A percentile compares a stretch with the other conserved stretches of the same genome.
These are phyloP conservation scores for Zarea fungicola DNA, from an alignment of 2,329 filamentous ascomycete species.

Conservation along the genomic window DNA sequence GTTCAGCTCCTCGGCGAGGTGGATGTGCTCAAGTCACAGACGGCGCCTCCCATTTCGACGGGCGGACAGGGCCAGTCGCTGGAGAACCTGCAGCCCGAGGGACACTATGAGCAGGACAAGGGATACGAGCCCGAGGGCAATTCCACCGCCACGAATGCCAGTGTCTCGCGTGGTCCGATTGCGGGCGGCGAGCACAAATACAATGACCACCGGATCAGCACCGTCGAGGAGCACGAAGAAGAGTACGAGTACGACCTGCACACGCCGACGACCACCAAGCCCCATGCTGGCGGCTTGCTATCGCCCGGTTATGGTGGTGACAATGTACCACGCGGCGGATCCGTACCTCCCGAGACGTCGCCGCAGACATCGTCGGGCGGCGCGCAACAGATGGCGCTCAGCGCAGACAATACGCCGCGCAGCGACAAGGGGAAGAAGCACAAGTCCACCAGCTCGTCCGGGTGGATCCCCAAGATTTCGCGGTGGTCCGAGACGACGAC, in stretches of 20 bases:
- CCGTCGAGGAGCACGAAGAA: slow-evolving; percentile 78
- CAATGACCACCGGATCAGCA: slow-evolving; percentile 81
- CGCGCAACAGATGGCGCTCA: slow-evolving; percentile 41
- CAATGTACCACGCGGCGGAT: slow-evolving; percentile 40
- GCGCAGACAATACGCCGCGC: slow-evolving; percentile 72
- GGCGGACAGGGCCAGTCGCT: slow-evolving; percentile 58
- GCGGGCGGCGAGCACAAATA: slow-evolving; percentile 51
- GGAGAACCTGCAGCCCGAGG: slow-evolving; percentile 59
- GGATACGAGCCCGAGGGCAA: slow-evolving; percentile 85
- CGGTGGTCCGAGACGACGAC: slow-evolving; percentile 96
- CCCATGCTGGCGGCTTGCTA: slow-evolving; percentile 49
- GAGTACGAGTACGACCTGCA: slow-evolving; percentile 56
- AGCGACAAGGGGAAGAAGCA: slow-evolving; percentile 79
- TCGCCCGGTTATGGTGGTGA: slow-evolving; percentile 52
- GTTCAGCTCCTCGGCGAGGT: slow-evolving; percentile 90
- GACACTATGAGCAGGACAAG: slow-evolving; percentile 61
- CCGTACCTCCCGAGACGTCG: slow-evolving; percentile 52
- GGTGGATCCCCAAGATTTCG: slow-evolving; percentile 85
- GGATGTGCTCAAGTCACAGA: slow-evolving; percentile 68
- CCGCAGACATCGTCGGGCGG: slow-evolving; percentile 45
- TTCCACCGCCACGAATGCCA: slow-evolving; percentile 60
- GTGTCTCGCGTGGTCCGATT: slow-evolving; percentile 62
- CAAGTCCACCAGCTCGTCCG: slow-evolving; percentile 76
- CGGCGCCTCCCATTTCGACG: slow-evolving; percentile 33
- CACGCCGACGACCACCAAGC: slow-evolving; percentile 29